Conservation (phyloP, 192 early-diverging fungal genomes). For the Coemansia furcata region DNA sequence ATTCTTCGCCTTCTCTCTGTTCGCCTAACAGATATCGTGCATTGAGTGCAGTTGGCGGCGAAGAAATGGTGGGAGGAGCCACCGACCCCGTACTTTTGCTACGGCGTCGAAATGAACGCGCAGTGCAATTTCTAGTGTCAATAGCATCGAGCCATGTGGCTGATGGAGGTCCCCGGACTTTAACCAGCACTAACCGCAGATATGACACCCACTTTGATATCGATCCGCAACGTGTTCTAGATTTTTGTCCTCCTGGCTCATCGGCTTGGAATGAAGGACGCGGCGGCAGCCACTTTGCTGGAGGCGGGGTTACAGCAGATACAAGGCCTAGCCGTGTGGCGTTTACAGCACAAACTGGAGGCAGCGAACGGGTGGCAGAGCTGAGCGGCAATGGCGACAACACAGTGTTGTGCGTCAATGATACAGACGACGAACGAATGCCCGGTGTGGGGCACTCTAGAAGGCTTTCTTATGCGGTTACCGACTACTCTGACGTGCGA, state of each 20-base stretch:
- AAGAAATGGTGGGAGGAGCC: not conserved
- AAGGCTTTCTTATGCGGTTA: slow-evolving; percentile 8
- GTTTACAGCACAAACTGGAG: not conserved
- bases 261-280: slow-evolving; percentile 1
- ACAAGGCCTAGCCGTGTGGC: not conserved
- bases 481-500: slow-evolving; percentile 14
- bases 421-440: not conserved
- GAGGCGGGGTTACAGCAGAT: not conserved
- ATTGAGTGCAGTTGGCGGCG: not conserved
- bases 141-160: slow-evolving; percentile 34
- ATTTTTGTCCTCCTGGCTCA: not conserved
- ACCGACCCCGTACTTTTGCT: not conserved
- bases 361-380: not conserved
- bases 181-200: not conserved
- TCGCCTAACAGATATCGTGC: not conserved
- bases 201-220: slow-evolving; percentile 5
- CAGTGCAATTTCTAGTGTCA: slow-evolving; percentile 29
- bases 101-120: slow-evolving; percentile 32
- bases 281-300: not conserved
- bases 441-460: slow-evolving; percentile 6
- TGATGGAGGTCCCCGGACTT: slow-evolving; percentile 1
- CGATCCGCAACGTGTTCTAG: slow-evolving; percentile 19
- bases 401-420: not conserved
- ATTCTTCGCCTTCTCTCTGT: not conserved
- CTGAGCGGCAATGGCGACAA: not conserved